These are phyloP conservation scores for Trichoderma pleuroti DNA, from an alignment of 2,329 filamentous ascomycete species.

Conservation along the genomic window DNA sequence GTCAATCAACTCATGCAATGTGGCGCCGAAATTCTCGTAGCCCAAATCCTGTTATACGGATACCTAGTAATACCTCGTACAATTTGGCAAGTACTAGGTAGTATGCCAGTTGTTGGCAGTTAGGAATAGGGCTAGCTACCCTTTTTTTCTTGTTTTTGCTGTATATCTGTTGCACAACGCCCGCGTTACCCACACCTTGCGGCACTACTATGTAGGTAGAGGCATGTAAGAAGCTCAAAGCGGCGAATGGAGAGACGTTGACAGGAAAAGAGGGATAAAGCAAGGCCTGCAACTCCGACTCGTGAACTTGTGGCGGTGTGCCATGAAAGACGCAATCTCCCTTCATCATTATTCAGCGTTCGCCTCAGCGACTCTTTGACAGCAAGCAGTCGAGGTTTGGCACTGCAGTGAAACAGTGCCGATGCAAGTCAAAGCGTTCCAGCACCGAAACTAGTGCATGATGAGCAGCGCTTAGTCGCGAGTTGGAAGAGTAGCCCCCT, in stretches of 20 bases:
- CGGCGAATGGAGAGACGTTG: neutral
- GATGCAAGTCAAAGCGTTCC: neutral
- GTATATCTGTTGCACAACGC: neutral
- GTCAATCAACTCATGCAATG: neutral
- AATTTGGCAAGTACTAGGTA: neutral
- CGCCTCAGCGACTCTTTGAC: neutral
- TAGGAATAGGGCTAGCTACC: neutral
- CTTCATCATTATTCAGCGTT: neutral
- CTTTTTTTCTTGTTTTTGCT: neutral
- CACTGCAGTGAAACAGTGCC: neutral
- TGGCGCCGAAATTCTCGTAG: neutral
- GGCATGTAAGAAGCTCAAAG: constrained; percentile 8
- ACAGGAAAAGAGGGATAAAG: neutral
- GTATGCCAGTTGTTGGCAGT: neutral
- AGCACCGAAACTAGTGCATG: neutral
- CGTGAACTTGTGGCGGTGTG: constrained; percentile 1
- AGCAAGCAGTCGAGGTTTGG: neutral
- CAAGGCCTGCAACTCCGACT: neutral
- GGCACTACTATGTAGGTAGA: neutral
- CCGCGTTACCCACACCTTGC: neutral
- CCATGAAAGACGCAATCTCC: neutral
- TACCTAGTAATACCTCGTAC: neutral
- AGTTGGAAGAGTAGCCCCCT: neutral
- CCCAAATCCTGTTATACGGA: neutral
- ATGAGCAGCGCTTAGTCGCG: neutral